phyloP scores from a whole-genome alignment of 768 basidiomycete genomes.

The Amanita muscaria region DNA sequence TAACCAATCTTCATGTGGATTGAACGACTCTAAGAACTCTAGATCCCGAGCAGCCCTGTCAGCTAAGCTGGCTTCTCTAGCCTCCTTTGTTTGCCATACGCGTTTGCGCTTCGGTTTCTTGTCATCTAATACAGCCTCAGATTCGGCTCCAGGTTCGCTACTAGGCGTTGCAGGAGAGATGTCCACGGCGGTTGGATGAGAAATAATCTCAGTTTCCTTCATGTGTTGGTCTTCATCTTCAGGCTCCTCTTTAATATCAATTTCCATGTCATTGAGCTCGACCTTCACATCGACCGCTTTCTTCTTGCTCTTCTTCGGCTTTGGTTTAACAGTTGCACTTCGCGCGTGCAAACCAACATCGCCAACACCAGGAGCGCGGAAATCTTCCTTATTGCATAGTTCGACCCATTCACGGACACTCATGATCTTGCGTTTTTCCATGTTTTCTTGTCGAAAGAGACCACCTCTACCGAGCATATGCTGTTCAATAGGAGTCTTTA shows the following conservation, averaged over 20 bases:
- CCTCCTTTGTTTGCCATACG: slow-evolving; percentile 35
- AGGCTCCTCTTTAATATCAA: slow-evolving; percentile 41
- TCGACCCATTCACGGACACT: slow-evolving; percentile 87
- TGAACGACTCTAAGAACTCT: slow-evolving; percentile 62
- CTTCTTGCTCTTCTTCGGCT: slow-evolving; percentile 33
- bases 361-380: slow-evolving; percentile 61
- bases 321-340: slow-evolving; percentile 25
- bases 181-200: slow-evolving; percentile 31
- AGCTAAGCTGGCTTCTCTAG: slow-evolving; percentile 41
- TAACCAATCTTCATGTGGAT: slow-evolving; percentile 70
- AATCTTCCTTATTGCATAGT: slow-evolving; percentile 61
- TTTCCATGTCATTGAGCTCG: slow-evolving; percentile 29
- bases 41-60: slow-evolving; percentile 35
- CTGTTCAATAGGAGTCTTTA: slow-evolving; percentile 89
- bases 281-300: slow-evolving; percentile 28
- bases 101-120: slow-evolving; percentile 28
- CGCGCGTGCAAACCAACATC: slow-evolving; percentile 53
- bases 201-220: slow-evolving; percentile 18
- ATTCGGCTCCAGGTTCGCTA: slow-evolving; percentile 15
- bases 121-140: slow-evolving; percentile 14
- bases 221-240: slow-evolving; percentile 26
- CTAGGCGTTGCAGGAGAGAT: slow-evolving; percentile 22
- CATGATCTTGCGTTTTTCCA: slow-evolving; percentile 78
- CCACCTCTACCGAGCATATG: slow-evolving; percentile 83
- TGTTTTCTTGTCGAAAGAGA: slow-evolving; percentile 82